phyloP scores from a whole-genome alignment of 257 asterid species.

The Lithospermum erythrorhizon region DNA sequence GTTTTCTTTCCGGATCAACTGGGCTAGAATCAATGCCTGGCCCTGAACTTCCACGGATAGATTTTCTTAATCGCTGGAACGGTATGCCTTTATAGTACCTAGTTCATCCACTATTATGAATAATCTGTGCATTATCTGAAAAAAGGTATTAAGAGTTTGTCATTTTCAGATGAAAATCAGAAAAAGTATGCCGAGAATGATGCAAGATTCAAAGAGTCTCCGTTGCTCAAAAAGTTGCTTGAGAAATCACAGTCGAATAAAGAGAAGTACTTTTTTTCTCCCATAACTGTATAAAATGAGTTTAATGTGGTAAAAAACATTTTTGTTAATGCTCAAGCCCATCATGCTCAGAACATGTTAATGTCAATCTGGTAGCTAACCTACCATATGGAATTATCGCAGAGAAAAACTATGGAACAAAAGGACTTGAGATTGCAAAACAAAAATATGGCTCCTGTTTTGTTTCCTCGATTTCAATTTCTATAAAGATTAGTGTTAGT shows the following conservation, averaged over 20 bases:
- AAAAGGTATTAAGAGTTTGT: not conserved
- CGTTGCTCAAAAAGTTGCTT: constrained; percentile 71
- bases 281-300: not conserved
- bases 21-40: constrained; percentile 94
- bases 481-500: not conserved
- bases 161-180: constrained; percentile 71
- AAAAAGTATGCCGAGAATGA: constrained; percentile 77
- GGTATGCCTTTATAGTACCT: constrained; percentile 27
- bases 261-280: constrained; percentile 44
- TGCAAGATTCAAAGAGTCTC: constrained; percentile 79
- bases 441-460: not conserved
- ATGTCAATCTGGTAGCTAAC: too few relatives aligned
- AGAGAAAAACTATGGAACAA: not conserved
- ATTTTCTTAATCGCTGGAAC: constrained; percentile 64
- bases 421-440: not conserved
- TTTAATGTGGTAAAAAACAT: too few relatives aligned
- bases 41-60: constrained; percentile 74
- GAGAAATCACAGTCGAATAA: constrained; percentile 64
- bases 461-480: not conserved
- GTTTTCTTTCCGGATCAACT: constrained; percentile 62
- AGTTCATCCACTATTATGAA: not conserved
- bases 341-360: too few relatives aligned
- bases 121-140: constrained; percentile 10
- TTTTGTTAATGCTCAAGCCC: too few relatives aligned
- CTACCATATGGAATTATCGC: not conserved